Conservation (phyloP, 2,329 filamentous ascomycete species). For the Amauroascus niger region DNA sequence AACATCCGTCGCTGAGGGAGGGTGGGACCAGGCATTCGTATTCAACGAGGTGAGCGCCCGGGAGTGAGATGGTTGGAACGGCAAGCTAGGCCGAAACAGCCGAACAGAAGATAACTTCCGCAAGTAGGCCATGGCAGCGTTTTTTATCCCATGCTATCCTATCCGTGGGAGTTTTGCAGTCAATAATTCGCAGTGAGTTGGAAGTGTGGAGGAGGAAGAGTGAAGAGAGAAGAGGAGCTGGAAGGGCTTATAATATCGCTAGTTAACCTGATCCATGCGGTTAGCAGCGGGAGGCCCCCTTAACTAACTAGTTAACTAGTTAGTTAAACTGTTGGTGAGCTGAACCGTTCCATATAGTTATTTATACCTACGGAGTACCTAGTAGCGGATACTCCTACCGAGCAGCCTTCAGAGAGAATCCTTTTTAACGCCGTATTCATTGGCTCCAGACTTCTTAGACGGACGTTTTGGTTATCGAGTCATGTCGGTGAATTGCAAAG, state of each 20-base stretch:
- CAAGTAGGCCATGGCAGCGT: constrained; percentile 19
- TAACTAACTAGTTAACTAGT: no score
- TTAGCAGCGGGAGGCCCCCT: constrained; percentile 1
- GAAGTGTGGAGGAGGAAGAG: neutral
- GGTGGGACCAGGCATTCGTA: constrained; percentile 32
- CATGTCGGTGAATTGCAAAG: no score
- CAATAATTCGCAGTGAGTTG: neutral
- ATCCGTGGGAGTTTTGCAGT: neutral
- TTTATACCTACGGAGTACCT: no score
- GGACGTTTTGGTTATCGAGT: no score
- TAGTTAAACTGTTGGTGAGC: no score
- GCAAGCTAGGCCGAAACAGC: constrained; percentile 4
- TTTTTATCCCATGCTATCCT: neutral
- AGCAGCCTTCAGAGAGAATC: no score
- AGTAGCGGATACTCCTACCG: no score
- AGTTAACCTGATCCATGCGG: neutral
- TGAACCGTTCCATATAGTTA: no score
- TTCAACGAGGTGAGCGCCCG: constrained; percentile 12
- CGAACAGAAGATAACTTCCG: constrained; percentile 14
- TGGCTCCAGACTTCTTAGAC: no score
- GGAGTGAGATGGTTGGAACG: neutral
- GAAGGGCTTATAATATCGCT: no score
- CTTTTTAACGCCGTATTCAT: no score
- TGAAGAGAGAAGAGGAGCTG: neutral
- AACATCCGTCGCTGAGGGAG: constrained; percentile 42